Evolutionary conservation across 495 filamentous ascomycete genomes (phyloP), one percentile per base, ranked within the genome.

Genomic region (Podospora conica): DNA sequence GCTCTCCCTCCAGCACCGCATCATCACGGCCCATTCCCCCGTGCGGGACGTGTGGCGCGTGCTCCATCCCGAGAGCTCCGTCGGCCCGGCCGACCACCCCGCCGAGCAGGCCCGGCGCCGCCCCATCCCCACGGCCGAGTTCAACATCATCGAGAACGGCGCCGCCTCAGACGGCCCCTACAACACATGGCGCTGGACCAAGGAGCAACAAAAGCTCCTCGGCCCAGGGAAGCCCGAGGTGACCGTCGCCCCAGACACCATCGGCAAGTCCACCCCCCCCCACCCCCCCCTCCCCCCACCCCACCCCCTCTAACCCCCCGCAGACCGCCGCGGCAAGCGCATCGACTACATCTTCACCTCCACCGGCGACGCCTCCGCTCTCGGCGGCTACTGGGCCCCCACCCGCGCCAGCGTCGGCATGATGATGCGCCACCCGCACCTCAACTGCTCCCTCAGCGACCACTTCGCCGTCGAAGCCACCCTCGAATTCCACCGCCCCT

Each of bases 131-230:
- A 88, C 84, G 3, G 92, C 89, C 1, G 83, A 86, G 62, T 89
- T 85, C 75, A 97, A 96, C 74, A 75, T 97, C 21, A 70, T 72
- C 7, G 86, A 88, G 58, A 94, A 97, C 70, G 95, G 95, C 2
- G 86, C 91, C 5, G 95, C 96, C 0, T 97, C 93, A 70, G 92
- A 97, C 71, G 87, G 87, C 58, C 84, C 84, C 9, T 85, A 89
- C 68, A 98, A 98, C 78, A 97, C 94, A 0, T 98, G 96, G 95
- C 83, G 92, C 24, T 98, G 96, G 95, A 76, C 86, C 24, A 86
- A 90, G 73, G 74, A 76, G 40, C 77, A 84, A 66, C 83, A 85
- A 65, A 82, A 79, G 59, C 87, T 87, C 62, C 79, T 93, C 0
- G 73, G 74, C 15, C 73, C 76, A 0, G 81, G 82, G 0, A 78